Evolutionary conservation across 169 alveolate species (phyloP), one percentile per base, ranked within the genome.

Genomic region (Eimeria falciformis): DNA sequence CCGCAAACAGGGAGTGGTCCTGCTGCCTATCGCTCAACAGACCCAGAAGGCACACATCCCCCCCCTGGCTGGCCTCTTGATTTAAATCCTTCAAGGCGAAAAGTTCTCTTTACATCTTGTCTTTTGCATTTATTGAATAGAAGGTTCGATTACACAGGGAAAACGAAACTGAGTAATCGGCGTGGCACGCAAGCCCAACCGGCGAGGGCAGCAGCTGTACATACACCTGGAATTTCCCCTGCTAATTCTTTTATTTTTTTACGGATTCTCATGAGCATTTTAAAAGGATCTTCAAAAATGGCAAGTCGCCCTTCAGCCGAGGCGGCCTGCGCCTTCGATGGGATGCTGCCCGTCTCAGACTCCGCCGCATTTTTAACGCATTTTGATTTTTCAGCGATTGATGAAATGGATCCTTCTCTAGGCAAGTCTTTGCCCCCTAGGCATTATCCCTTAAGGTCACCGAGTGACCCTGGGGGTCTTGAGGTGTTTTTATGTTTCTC

Each of bases 381-480:
- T 37, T 96, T 97, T 92, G 99, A 98, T 93, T 97, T 96, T 90
- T 82, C 97, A 37, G 97, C 98, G 25, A 96, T 97, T 73, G 99
- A 98, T 89, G 98, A 97, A 78, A 95, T 97, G 95, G 99, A 98
- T 93, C 99, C 99, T 46, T 94, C 98, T 46, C 95, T 98, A 50
- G 96, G 98, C 94, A 92, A 88, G 93, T 9, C 82, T 21, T 2
- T 33, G 40, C 40, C 40, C 2, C 40, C 40, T 33, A n/a, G n/a
- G n/a, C n/a, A n/a, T n/a, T n/a, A n/a, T n/a, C n/a, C n/a, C n/a
- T n/a, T n/a, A n/a, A n/a, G n/a, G n/a, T n/a, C n/a, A n/a, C n/a
- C n/a, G n/a, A n/a, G n/a, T n/a, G n/a, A n/a, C n/a, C n/a, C n/a
- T n/a, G n/a, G n/a, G n/a, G n/a, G n/a, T n/a, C n/a, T n/a, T n/a